Percentiles rank a stretch among this genome's conserved stretches.
Conservation (phyloP, 768 basidiomycete genomes). For the Rhodosporidiobolus sp. region DNA sequence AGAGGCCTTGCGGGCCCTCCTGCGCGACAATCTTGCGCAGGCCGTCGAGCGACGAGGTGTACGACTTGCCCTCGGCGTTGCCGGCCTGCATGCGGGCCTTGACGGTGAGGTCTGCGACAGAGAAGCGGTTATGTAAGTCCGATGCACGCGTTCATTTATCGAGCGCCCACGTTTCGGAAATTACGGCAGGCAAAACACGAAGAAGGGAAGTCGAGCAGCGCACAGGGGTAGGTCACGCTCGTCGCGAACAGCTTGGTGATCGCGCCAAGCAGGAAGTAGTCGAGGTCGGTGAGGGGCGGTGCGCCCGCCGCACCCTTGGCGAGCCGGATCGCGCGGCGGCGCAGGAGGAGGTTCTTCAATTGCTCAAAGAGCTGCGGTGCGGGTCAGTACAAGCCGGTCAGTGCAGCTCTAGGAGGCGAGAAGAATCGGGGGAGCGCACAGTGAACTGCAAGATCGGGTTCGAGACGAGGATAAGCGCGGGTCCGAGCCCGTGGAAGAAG, state of each 20-base stretch:
- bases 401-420: not conserved
- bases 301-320: slow-evolving; percentile 51
- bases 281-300: slow-evolving; percentile 67
- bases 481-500: slow-evolving; percentile 89
- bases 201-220: slow-evolving; percentile 38
- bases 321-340: slow-evolving; percentile 60
- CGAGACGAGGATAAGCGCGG: slow-evolving; percentile 85
- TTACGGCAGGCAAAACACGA: not conserved
- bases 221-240: slow-evolving; percentile 68
- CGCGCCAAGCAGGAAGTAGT: slow-evolving; percentile 93
- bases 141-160: not conserved
- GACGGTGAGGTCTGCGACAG: slow-evolving; percentile 52
- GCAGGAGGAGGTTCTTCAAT: slow-evolving; percentile 76
- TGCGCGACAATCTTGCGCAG: slow-evolving; percentile 70
- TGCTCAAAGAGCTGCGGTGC: slow-evolving; percentile 81
- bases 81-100: slow-evolving; percentile 78
- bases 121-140: not conserved
- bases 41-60: slow-evolving; percentile 73
- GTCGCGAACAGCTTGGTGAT: slow-evolving; percentile 74
- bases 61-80: slow-evolving; percentile 63
- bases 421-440: not conserved
- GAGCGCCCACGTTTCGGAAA: not conserved
- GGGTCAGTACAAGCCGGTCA: slow-evolving; percentile 49
- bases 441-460: slow-evolving; percentile 78
- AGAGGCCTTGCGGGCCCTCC: slow-evolving; percentile 78